Base-by-base conservation (phyloP, 2,329 filamentous ascomycete genomes). In the Penicillium decumbens region DNA sequence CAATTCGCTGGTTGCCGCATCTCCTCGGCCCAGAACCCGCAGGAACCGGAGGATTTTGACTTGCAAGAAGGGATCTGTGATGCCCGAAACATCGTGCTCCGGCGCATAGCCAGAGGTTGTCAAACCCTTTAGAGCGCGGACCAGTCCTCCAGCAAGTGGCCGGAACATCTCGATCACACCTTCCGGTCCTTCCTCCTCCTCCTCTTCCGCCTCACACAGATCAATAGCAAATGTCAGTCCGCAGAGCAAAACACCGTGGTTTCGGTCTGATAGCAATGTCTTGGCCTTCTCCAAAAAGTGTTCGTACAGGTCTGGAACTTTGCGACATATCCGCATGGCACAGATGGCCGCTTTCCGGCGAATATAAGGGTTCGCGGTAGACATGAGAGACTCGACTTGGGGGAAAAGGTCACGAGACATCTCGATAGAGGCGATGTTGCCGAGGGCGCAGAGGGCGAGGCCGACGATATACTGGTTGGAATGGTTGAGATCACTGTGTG, bases 391-490 rank as follows among this genome's bases (percentile, higher is more conserved):
- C 72, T 98, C 95, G 69, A 98, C 88, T 78, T 98, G 92, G 59
- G 90, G 83, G 71, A 98, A 98, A 18, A 98, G 77, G 73, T 98
- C 93, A 77, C 93, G 82, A 15, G 93, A 95, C 93, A 98, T 98
- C 71, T 98, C 93, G 65, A 97, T 80, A 0, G 92, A 96, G 51
- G 95, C 92, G 62, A 98, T 98, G 70, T 98, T 98, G 60, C 92
- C 93, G 18, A 98, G 82, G 0, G 95, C 96, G 70, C 92, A 96
- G 28, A 98, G 83, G 53, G 93, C 93, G 44, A 98, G 85, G 23
- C 95, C 93, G 60, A 97, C 93, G 54, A 98, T 89, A 72, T 98
- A 98, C 73, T 98, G 93, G 70, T 98, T 98, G 47, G 89, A 91
- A 74, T 98, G 93, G 63, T 91, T 89, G 49, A 98, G 80, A 67